Conservation (phyloP, 768 basidiomycete species). For the Pseudohyphozyma bogoriensis region DNA sequence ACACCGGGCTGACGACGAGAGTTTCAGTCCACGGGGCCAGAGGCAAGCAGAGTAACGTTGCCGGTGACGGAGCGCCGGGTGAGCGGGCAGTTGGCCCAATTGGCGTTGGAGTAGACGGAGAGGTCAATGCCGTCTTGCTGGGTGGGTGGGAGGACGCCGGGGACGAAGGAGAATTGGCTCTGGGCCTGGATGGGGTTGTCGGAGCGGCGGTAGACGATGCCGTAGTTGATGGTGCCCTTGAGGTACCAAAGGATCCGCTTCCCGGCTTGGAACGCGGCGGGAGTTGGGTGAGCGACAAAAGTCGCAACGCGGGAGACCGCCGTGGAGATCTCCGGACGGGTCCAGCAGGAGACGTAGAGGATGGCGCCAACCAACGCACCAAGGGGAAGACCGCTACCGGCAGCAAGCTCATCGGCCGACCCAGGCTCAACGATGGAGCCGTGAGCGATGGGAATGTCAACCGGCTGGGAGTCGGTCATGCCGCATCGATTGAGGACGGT, state of each 20-base stretch:
- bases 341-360: neutral
- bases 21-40: slow-evolving; percentile 42
- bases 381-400: no score
- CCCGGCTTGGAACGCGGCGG: neutral
- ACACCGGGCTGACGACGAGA: slow-evolving; percentile 41
- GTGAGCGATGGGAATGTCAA: slow-evolving; percentile 36
- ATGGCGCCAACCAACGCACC: neutral
- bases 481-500: slow-evolving; percentile 35
- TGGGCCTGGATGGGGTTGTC: neutral
- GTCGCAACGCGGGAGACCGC: neutral
- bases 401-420: no score
- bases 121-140: slow-evolving; percentile 27
- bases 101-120: neutral
- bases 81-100: neutral
- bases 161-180: no score
- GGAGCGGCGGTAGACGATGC: slow-evolving; percentile 31
- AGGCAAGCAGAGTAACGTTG: slow-evolving; percentile 24
- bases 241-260: slow-evolving; percentile 44
- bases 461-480: slow-evolving; percentile 33
- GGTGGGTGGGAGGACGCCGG: no score
- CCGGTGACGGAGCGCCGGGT: neutral
- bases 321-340: neutral
- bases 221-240: slow-evolving; percentile 30
- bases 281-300: neutral
- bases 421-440: no score